A percentile compares a stretch with the other conserved stretches of the same genome.
phyloP scores from a whole-genome alignment of 805 yeast species.

The Saccharomycopsis selenospora region DNA sequence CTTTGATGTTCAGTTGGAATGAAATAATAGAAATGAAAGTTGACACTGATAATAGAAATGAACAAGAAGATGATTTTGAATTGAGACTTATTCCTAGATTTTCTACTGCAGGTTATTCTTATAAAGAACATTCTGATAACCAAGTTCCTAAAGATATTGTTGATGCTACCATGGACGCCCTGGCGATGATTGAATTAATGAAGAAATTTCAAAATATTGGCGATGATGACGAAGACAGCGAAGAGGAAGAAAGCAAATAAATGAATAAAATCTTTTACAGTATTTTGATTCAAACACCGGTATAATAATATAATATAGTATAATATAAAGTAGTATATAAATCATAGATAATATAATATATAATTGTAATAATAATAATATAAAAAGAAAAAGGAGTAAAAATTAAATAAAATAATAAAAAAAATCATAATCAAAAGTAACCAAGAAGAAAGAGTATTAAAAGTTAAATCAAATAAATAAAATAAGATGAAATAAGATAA shows the following conservation, averaged over 20 bases:
- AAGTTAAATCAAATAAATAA: not conserved
- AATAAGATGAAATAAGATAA: not conserved
- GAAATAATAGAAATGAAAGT: slow-evolving; percentile 41
- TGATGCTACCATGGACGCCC: slow-evolving; percentile 68
- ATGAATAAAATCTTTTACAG: too few species aligned
- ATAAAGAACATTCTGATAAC: slow-evolving; percentile 79
- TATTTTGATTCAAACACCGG: too few species aligned
- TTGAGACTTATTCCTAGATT: slow-evolving; percentile 62
- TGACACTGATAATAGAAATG: slow-evolving; percentile 10
- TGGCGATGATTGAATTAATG: slow-evolving; percentile 62
- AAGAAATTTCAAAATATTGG: slow-evolving; percentile 41
- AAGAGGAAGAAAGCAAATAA: too few species aligned
- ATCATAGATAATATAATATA: too few species aligned
- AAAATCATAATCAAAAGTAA: not conserved
- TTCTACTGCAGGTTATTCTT: slow-evolving; percentile 68
- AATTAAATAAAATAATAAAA: not conserved
- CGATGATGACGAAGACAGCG: slow-evolving; percentile 15
- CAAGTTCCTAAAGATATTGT: slow-evolving; percentile 90
- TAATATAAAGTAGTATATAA: too few species aligned
- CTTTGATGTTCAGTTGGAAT: slow-evolving; percentile 77
- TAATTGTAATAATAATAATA: too few species aligned
- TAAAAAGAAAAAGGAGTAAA: too few species aligned
- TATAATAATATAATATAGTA: too few species aligned
- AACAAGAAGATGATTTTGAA: slow-evolving; percentile 36
- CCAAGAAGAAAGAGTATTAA: not conserved